These are phyloP conservation scores for Grosmannia clavigera DNA, from an alignment of 2,329 filamentous ascomycete genomes.

Conservation along the genomic window DNA sequence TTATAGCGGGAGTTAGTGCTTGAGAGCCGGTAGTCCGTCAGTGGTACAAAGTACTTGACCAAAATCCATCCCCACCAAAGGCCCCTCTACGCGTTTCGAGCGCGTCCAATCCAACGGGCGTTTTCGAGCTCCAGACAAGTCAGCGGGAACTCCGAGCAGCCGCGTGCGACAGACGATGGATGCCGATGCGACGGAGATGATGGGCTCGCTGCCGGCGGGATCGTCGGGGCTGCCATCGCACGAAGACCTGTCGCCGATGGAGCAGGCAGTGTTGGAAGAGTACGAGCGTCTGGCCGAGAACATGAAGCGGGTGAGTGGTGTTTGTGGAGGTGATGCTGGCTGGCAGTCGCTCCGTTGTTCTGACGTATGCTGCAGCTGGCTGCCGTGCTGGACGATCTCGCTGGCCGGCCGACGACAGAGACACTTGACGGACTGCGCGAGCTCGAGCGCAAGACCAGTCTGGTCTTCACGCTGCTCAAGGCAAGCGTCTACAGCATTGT, in stretches of 20 bases:
- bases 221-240: conserved; percentile 3
- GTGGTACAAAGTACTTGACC: not conserved
- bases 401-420: conserved; percentile 60
- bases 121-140: not conserved
- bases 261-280: conserved; percentile 91
- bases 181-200: conserved; percentile 5
- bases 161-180: conserved; percentile 3
- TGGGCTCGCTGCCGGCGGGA: not conserved
- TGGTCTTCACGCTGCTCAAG: conserved; percentile 92
- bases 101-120: not conserved
- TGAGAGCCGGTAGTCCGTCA: too few relatives aligned
- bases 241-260: conserved; percentile 57
- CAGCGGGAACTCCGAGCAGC: not conserved
- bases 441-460: conserved; percentile 84
- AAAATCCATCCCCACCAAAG: not conserved
- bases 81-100: not conserved
- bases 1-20: too few relatives aligned
- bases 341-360: conserved; percentile 31
- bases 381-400: conserved; percentile 48
- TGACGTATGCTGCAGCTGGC: conserved; percentile 34
- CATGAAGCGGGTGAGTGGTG: conserved; percentile 61
- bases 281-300: conserved; percentile 81
- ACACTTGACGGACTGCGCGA: conserved; percentile 78
- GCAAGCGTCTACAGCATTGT: conserved; percentile 98
- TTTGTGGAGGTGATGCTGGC: not conserved